Conservation (phyloP, 1,284 basidiomycete species). For the Puccinia triticina region DNA sequence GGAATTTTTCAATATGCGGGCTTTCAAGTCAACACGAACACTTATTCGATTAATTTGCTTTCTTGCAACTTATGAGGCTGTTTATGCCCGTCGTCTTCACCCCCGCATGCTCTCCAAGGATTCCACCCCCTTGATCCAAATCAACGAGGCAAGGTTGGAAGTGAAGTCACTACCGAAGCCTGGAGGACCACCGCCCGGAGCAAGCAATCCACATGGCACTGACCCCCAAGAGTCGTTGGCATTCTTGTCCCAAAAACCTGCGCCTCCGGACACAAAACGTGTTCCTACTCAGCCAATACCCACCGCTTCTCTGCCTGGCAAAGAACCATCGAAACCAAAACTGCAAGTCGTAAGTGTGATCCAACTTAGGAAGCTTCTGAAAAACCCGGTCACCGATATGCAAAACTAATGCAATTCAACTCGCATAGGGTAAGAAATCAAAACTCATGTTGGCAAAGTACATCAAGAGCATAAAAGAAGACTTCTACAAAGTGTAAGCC, state of each 20-base stretch:
- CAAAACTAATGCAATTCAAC: neutral
- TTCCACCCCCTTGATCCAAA: neutral
- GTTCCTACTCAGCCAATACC: neutral
- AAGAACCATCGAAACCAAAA: neutral
- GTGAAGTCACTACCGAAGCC: neutral
- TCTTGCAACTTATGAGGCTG: neutral
- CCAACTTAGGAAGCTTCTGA: neutral
- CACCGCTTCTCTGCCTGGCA: neutral
- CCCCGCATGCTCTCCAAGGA: neutral
- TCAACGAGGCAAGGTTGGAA: too few relatives aligned
- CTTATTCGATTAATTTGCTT: neutral
- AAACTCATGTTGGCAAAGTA: neutral
- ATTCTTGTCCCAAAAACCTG: neutral
- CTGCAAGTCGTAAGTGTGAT: neutral
- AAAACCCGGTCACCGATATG: neutral
- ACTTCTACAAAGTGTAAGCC: neutral
- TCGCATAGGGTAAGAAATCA: neutral
- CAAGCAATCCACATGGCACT: neutral
- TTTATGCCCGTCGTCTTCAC: neutral
- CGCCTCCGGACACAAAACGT: neutral
- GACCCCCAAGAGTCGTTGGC: neutral
- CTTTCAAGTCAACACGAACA: neutral
- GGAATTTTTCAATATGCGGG: neutral
- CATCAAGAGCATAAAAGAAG: neutral
- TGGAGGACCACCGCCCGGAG: neutral